phyloP scores from a whole-genome alignment of 768 basidiomycete genomes.

The Rossbeevera mucosa region DNA sequence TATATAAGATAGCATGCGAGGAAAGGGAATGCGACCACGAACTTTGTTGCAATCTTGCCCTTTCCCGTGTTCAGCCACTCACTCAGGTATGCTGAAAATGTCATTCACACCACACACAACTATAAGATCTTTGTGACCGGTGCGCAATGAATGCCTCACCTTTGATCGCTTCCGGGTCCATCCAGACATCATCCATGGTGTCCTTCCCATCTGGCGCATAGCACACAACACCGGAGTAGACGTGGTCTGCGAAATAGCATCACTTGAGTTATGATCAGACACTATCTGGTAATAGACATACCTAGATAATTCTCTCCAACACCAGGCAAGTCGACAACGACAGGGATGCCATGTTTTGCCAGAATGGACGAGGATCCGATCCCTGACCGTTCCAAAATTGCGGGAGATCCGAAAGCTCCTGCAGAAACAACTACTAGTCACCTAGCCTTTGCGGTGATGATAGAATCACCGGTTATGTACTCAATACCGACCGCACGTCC shows the following conservation, averaged over 20 bases:
- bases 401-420: conserved; percentile 2
- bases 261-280: not conserved
- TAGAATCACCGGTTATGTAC: not conserved
- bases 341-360: not conserved
- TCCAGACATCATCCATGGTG: conserved; percentile 1
- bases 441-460: not conserved
- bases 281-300: not conserved
- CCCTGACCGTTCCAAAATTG: conserved; percentile 8
- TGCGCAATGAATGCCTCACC: not conserved
- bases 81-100: not conserved
- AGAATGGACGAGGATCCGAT: conserved; percentile 2
- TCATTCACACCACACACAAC: not conserved
- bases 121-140: not conserved
- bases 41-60: not conserved
- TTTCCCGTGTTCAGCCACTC: not conserved
- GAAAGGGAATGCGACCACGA: not conserved
- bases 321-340: conserved; percentile 1
- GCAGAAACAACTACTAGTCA: conserved; percentile 3
- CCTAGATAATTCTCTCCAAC: conserved; percentile 7
- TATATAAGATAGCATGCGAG: not conserved
- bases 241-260: not conserved
- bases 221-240: not conserved
- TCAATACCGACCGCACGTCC: conserved; percentile 3
- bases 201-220: not conserved
- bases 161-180: not conserved